Base-by-base conservation (phyloP, 2,329 filamentous ascomycete genomes). In the Ustulina deusta region DNA sequence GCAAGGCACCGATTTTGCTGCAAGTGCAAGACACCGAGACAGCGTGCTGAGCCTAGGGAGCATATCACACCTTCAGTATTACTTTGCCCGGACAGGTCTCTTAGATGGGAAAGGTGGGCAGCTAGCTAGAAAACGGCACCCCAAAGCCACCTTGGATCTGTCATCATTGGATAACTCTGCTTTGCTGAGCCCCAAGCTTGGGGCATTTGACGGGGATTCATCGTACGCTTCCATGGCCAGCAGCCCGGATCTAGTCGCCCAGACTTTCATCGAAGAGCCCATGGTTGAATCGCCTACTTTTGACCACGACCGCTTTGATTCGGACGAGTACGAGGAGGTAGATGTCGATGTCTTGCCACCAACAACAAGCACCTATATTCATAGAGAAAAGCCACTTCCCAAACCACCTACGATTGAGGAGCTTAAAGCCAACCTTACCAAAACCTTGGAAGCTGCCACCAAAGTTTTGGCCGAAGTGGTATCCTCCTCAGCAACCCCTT, bases 1-100 rank as follows among this genome's bases (percentile, higher is more conserved):
- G 0, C 91, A 94, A 78, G 93, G 90, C 61, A 97, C 93, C 59
- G 88, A 94, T 75, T 99, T 98, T 79, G 93, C 96, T 29, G 91
- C 92, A 67, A 97, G 94, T 64, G 96, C 96, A 54, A 90, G 90
- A 77, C 93, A 93, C 58, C 87, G 96, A 70, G 95, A 99, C 79
- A 97, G 94, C 78, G 96, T 99, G 72, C 91, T 98, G 88, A 97
- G 93, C 77, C 82, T 99, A 69, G 96, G 96, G 62, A 97, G 94
- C 80, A 99, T 99, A 75, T 93, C 94, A 63, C 96, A 99, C 82
- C 84, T 99, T 76, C 96, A 99, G 80, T 97, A 98, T 82, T 99
- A 98, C 81, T 99, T 99, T 82, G 95, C 96, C 40, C 87, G 96
- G 67, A 99, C 96, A 0, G 96, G 96, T 6, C 82, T 99, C 71